These are phyloP conservation scores for Plasmodium falciparum DNA, from an alignment of 169 alveolate genomes.

Conservation along the genomic window DNA sequence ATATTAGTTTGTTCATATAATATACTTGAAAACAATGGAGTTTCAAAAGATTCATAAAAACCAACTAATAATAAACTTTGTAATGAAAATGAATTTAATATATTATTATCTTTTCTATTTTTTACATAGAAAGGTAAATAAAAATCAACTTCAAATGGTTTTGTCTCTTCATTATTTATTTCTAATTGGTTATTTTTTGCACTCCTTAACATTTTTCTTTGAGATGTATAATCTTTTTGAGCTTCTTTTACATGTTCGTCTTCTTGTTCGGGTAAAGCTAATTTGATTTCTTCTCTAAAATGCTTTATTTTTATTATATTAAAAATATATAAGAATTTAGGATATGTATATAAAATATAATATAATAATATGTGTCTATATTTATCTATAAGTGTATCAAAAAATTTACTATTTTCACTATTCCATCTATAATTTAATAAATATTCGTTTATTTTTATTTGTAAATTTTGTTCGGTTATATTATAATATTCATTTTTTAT, in stretches of 20 bases:
- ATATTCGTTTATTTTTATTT: conserved; percentile 31
- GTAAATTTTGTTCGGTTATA: conserved; percentile 16
- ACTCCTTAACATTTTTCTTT: conserved; percentile 48
- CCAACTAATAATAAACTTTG: conserved; percentile 21
- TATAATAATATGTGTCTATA: conserved; percentile 59
- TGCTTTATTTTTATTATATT: conserved; percentile 46
- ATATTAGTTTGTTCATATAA: conserved; percentile 14
- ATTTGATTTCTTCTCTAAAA: conserved; percentile 42
- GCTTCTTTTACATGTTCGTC: conserved; percentile 58
- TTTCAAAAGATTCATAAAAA: conserved; percentile 4
- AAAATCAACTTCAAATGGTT: not conserved
- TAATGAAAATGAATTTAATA: conserved; percentile 38
- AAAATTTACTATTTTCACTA: conserved; percentile 25
- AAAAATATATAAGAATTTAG: conserved; percentile 58
- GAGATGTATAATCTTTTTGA: conserved; percentile 54
- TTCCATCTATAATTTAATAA: conserved; percentile 70
- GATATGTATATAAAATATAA: conserved; percentile 62
- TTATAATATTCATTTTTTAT: conserved; percentile 9
- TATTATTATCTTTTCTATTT: conserved; percentile 17
- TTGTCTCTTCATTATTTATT: conserved; percentile 9
- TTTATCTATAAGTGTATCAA: conserved; percentile 34
- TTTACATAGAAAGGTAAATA: conserved; percentile 42
- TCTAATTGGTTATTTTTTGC: conserved; percentile 19
- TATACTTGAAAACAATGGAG: conserved; percentile 26
- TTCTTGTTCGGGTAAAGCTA: conserved; percentile 19